Base-by-base conservation (phyloP, 176 grass and related monocot species). In the Juncus inflexus region DNA sequence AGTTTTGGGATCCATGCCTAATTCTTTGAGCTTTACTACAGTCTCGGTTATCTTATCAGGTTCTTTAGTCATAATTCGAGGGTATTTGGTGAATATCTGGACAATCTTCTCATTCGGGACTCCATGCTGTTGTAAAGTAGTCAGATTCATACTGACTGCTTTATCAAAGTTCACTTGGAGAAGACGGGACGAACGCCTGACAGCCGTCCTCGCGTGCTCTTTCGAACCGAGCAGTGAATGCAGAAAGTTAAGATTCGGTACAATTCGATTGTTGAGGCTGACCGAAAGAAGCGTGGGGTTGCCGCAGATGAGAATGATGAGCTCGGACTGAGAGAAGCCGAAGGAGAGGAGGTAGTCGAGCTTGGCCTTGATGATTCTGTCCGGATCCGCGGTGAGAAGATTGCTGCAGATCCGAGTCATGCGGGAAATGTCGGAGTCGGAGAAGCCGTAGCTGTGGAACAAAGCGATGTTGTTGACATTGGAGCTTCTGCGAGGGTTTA, bases 321-420 rank as follows among this genome's bases (percentile, higher is more conserved):
- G 73, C 15, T 70, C 56, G 6, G 73, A 43, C 51, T 15, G 50
- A 3, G 36, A 35, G 66, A 86, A 56, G 78, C 73, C 78, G 9
- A 81, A 42, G 37, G 62, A 67, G 47, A 14, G 11, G 16, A 81
- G 8, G 66, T 73, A 81, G 6, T 81, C 83, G 45, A 86, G 61
- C 73, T 77, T 81, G 72, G 83, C 73, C 55, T 77, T 47, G 52
- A 86, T 58, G 41, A 52, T 82, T 43, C 54, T 68, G 19, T 10
- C 15, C 3, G 62, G 47, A 35, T 74, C 0, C 40, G 47, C 11
- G 4, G 2, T 2, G 6, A 82, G 73, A 35, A 86, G 3, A 45
- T 10, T 0, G 45, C 74, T 67, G 9, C 65, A 7, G 64, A 60
- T 19, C 28, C 59, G 8, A 38, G 75, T 15, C 15, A 61, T 53